Evolutionary conservation across 768 basidiomycete genomes (phyloP), one percentile per base, ranked within the genome.

Genomic region (Mrakia blollopis): DNA sequence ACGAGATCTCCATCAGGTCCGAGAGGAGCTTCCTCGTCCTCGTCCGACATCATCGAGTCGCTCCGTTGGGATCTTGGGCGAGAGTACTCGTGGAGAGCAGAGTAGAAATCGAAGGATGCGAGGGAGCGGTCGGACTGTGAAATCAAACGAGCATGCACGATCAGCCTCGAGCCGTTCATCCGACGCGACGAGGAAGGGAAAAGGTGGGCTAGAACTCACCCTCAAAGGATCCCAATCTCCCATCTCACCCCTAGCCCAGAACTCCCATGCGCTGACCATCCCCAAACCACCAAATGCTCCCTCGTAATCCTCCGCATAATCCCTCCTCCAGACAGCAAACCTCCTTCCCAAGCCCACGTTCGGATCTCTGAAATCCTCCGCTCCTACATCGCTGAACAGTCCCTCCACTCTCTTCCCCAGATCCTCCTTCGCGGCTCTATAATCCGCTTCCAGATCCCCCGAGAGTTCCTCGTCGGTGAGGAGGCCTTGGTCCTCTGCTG

Each of bases 261-360:
- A 96, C 83, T 94, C 94, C 93, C 94, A 96, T 68, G 92, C 92
- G 70, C 90, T 90, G 1, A 95, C 89, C 61, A 94, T 87, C 0
- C 91, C 93, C 73, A 95, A 85, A 6, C 94, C 92, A 67, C 94
- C 94, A 86, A 92, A 98, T 6, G 95, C 95, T 54, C 91, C 90
- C 3, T 87, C 85, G 84, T 96, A 98, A 77, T 88, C 93, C 79
- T 98, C 94, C 8, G 86, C 86, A 80, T 91, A 93, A 78, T 86
- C 72, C 78, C 88, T 86, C 73, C 93, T 86, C 95, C 95, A 98
- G 77, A 85, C 86, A 1, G 86, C 87, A 74, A 90, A 90, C 84
- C 88, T 79, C 82, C 86, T 82, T 69, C 86, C 91, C 83, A 91
- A 61, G 82, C 93, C 94, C 75, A 88, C 86, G 14, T 85, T 86